phyloP scores from a whole-genome alignment of 2,329 filamentous ascomycete species.

The Paecilomyces sp. region DNA sequence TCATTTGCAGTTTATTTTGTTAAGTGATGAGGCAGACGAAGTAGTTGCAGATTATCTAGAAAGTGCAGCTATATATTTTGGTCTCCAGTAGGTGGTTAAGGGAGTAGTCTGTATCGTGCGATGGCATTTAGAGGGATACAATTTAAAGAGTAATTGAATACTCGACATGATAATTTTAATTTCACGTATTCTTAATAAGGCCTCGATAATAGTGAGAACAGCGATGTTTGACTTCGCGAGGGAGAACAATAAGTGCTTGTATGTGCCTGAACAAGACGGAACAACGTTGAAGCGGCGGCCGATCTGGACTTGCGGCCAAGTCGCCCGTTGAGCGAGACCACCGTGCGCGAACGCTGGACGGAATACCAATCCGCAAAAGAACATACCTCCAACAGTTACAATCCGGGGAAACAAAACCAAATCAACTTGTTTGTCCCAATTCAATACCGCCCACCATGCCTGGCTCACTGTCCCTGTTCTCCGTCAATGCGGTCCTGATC shows the following conservation, averaged over 20 bases:
- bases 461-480: constrained; percentile 67
- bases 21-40: neutral
- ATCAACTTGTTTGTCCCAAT: neutral
- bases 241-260: neutral
- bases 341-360: constrained; percentile 16
- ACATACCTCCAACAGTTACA: neutral
- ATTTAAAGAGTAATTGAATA: too few relatives aligned
- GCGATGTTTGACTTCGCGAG: neutral
- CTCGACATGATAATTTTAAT: too few relatives aligned
- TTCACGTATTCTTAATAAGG: neutral
- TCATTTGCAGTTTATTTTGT: neutral
- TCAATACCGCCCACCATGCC: constrained; percentile 49
- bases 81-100: too few relatives aligned
- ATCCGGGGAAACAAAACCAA: neutral
- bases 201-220: neutral
- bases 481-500: constrained; percentile 69
- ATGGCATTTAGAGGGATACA: neutral
- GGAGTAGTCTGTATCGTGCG: neutral
- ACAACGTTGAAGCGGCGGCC: constrained; percentile 15
- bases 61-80: too few relatives aligned
- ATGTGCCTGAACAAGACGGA: constrained; percentile 11
- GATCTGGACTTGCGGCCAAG: neutral
- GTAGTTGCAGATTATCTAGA: too few relatives aligned
- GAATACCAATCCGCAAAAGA: constrained; percentile 4
- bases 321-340: neutral